A percentile compares a stretch with the other conserved stretches of the same genome.
Evolutionary conservation across 2,329 filamentous ascomycete species (phyloP).

Genomic region (Xylariaceae sp.): DNA sequence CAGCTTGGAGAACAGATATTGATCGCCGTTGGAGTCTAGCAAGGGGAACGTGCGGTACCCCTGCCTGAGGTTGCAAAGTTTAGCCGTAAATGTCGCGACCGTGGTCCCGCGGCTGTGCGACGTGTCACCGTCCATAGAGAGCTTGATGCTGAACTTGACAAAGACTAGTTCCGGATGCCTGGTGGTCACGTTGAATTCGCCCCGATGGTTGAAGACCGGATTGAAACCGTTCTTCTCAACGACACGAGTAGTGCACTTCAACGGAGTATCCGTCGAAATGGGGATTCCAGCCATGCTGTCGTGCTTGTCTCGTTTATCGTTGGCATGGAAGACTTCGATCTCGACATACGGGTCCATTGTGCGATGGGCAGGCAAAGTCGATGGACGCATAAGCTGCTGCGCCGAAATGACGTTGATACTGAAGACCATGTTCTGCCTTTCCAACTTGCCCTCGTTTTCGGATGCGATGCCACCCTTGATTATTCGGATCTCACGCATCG

Average conservation of each 20-base stretch:
- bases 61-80: constrained; percentile 80
- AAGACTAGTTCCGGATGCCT: constrained; percentile 92
- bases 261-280: constrained; percentile 47
- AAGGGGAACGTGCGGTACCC: constrained; percentile 90
- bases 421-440: constrained; percentile 77
- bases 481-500: constrained; percentile 66
- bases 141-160: constrained; percentile 85
- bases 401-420: constrained; percentile 85
- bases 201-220: constrained; percentile 73
- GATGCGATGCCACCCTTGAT: constrained; percentile 47
- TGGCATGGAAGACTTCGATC: constrained; percentile 88
- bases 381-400: constrained; percentile 83
- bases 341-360: constrained; percentile 90
- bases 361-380: constrained; percentile 60
- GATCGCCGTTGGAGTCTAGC: constrained; percentile 80
- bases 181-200: constrained; percentile 79
- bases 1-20: constrained; percentile 88
- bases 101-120: constrained; percentile 56
- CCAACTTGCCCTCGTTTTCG: constrained; percentile 54
- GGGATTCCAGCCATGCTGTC: constrained; percentile 56
- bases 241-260: constrained; percentile 72
- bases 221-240: constrained; percentile 89
- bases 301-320: constrained; percentile 85
- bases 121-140: constrained; percentile 68
- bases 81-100: constrained; percentile 85